A percentile compares a stretch with the other conserved stretches of the same genome.
These are phyloP conservation scores for Scenedesmus sp. DNA, from an alignment of 163 green algal species.

Conservation along the genomic window DNA sequence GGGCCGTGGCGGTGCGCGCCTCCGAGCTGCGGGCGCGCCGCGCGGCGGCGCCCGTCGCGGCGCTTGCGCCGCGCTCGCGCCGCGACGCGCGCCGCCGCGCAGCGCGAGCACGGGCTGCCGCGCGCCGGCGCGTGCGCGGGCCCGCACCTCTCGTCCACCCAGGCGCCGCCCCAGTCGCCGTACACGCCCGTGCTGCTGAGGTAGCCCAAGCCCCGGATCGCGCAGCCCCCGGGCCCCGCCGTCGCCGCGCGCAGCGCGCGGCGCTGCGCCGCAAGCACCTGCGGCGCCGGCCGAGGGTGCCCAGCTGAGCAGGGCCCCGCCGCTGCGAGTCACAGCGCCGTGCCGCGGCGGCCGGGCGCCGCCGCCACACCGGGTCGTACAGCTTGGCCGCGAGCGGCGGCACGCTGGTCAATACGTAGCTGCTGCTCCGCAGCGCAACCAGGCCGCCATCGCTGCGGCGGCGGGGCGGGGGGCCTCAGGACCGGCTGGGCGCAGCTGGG, in stretches of 20 bases:
- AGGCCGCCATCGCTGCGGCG: conserved; percentile 14
- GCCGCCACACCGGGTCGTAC: conserved; percentile 41
- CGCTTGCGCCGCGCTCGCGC: no score
- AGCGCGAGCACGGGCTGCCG: no score
- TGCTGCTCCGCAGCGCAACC: background rate
- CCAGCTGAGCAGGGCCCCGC: no score
- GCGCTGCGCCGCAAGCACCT: conserved; percentile 31
- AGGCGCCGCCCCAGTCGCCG: conserved; percentile 35
- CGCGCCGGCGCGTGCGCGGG: no score
- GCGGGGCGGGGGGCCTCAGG: no score
- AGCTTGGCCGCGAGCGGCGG: conserved; percentile 36
- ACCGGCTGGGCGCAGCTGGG: no score
- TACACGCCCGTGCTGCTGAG: conserved; percentile 45
- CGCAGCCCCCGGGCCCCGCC: background rate
- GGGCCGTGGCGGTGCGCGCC: conserved; percentile 9
- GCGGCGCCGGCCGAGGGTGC: background rate
- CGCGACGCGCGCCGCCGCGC: no score
- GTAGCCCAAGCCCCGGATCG: conserved; percentile 18
- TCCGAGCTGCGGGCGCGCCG: conserved; percentile 22
- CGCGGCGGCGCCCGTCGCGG: no score
- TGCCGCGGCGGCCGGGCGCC: no score
- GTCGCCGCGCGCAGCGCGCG: background rate
- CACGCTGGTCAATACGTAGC: conserved; percentile 38
- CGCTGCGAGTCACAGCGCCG: no score
- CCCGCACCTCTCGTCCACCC: conserved; percentile 43